A percentile compares a stretch with the other conserved stretches of the same genome.
Evolutionary conservation across 306 rosid species (phyloP).

Genomic region (Comarum palustre): DNA sequence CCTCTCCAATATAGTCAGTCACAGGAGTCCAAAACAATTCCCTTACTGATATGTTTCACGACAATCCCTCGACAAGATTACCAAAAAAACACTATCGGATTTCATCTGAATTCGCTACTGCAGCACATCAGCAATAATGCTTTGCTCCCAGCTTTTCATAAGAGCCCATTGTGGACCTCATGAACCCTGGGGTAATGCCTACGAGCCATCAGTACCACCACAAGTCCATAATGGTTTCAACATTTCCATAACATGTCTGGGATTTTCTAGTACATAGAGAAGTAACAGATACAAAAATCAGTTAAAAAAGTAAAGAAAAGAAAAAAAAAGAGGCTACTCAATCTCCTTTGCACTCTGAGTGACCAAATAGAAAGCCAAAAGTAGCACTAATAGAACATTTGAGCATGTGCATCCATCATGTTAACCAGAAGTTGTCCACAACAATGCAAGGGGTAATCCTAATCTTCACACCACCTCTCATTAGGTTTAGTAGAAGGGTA

Average conservation of each 20-base stretch:
- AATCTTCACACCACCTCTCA: background rate
- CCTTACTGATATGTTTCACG: background rate
- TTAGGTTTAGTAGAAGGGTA: background rate
- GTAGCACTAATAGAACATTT: background rate
- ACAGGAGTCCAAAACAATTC: background rate
- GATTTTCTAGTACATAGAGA: background rate
- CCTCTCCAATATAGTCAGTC: background rate
- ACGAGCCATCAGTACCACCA: background rate
- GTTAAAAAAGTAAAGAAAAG: background rate
- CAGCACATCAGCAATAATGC: background rate
- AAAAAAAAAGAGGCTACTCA: background rate
- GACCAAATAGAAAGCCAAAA: background rate
- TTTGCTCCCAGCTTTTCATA: background rate
- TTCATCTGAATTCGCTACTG: background rate
- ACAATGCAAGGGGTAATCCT: background rate
- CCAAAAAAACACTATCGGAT: no score
- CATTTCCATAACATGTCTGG: background rate
- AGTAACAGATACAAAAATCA: background rate
- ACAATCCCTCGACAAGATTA: background rate
- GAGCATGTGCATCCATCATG: background rate
- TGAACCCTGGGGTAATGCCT: background rate
- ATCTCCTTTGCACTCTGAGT: background rate
- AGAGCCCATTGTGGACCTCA: background rate
- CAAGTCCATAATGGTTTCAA: background rate
- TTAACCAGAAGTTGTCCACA: background rate